These are phyloP conservation scores for Isoetes taiwanensis DNA, from an alignment of 75 land plant genomes.

Conservation along the genomic window DNA sequence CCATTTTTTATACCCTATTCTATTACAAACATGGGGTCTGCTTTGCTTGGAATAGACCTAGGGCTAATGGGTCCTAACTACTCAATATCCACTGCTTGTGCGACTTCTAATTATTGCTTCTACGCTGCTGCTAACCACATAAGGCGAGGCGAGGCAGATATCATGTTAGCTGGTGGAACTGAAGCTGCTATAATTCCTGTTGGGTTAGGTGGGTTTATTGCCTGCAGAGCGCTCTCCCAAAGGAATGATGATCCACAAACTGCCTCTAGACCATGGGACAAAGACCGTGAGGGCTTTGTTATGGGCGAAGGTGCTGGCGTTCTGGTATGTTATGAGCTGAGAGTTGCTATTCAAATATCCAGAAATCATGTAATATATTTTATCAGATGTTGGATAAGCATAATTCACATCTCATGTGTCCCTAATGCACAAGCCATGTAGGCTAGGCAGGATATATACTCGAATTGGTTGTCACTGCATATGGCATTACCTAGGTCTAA, in stretches of 20 bases:
- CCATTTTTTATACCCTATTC: constrained; percentile 83
- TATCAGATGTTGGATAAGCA: no score
- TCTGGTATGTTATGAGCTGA: constrained; percentile 34
- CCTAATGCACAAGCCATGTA: no score
- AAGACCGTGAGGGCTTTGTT: constrained; percentile 73
- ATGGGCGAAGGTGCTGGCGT: constrained; percentile 86
- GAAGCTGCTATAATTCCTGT: constrained; percentile 71
- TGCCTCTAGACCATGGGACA: constrained; percentile 84
- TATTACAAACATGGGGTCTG: constrained; percentile 79
- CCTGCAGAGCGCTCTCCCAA: constrained; percentile 63
- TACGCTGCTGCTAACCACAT: constrained; percentile 78
- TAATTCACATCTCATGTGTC: no score
- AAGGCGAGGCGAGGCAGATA: constrained; percentile 68
- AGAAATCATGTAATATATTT: no score
- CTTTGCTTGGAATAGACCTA: constrained; percentile 61
- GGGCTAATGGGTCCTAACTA: constrained; percentile 86
- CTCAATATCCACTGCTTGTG: constrained; percentile 79
- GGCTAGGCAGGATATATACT: no score
- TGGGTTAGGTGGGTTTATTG: constrained; percentile 70
- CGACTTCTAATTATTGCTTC: constrained; percentile 73
- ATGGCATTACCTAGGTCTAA: no score
- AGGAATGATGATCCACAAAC: constrained; percentile 68
- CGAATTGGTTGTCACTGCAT: no score
- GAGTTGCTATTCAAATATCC: background rate
- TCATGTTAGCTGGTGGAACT: constrained; percentile 76